phyloP scores from a whole-genome alignment of 768 basidiomycete genomes.

The Tulasnella sp. region DNA sequence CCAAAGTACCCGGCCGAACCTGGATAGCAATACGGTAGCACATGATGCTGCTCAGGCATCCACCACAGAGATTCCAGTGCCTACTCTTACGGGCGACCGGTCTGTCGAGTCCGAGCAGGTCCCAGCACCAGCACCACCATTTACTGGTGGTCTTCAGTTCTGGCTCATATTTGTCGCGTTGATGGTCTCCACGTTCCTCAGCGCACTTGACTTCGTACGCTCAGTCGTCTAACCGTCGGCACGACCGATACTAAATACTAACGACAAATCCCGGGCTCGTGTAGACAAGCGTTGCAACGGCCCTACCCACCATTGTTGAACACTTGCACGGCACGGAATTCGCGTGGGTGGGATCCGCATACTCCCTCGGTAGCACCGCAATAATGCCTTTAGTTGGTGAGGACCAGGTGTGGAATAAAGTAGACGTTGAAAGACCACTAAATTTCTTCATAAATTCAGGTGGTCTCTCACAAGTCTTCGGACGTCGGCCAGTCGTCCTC shows the following conservation, averaged over 20 bases:
- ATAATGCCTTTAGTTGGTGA: slow-evolving; percentile 41
- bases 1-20: neutral
- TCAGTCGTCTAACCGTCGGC: neutral
- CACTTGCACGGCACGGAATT: slow-evolving; percentile 25
- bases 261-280: neutral
- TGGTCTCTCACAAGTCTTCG: slow-evolving; percentile 41
- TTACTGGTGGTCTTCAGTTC: slow-evolving; percentile 3
- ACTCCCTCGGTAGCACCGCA: slow-evolving; percentile 37
- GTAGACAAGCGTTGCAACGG: slow-evolving; percentile 26
- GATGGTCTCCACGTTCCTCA: slow-evolving; percentile 23
- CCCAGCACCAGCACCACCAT: neutral
- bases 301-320: slow-evolving; percentile 28
- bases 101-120: neutral
- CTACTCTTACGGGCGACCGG: neutral
- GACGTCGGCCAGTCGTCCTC: slow-evolving; percentile 40
- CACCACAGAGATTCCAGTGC: neutral
- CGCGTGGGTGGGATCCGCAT: slow-evolving; percentile 32
- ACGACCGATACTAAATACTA: neutral
- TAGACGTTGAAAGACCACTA: neutral
- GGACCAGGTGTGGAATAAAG: slow-evolving; percentile 30
- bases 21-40: neutral
- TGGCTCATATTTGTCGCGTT: slow-evolving; percentile 21
- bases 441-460: neutral
- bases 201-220: slow-evolving; percentile 19
- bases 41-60: neutral